Evolutionary conservation across 2,329 filamentous ascomycete species (phyloP), one percentile per base, ranked within the genome.

Genomic region (Phoma sp.): DNA sequence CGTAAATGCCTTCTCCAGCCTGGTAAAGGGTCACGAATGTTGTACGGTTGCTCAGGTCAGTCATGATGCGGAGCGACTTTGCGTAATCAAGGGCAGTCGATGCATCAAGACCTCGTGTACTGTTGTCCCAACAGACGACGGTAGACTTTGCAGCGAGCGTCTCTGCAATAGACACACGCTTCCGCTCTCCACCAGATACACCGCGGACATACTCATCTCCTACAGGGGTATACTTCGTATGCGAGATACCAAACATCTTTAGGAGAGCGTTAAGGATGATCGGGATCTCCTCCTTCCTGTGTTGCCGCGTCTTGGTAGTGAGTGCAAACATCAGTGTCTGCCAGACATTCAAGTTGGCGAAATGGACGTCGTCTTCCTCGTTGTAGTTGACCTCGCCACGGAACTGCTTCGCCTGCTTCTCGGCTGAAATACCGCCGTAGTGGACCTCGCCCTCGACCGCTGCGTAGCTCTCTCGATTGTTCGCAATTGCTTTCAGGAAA

Each of bases 81-180:
- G 87, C 88, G 63, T 91, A 93, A 66, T 93, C 90, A 4, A 93
- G 79, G 4, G 90, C 91, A 0, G 90, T 93, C 1, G 87, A 90
- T 1, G 89, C 87, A 68, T 95, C 90, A 0, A 93, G 78, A n/a
- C 91, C 91, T 40, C 90, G 81, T 0, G 90, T 93, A 12, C 85
- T 88, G 71, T 93, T 93, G 63, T 93, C 90, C 88, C 89, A 93
- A 58, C 87, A 88, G 28, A 90, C 85, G 1, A 93, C 87, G 1
- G 53, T 52, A 7, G 53, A 56, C 51, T 68, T 68, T 4, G 88
- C 88, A 4, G 89, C 87, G 18, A 93, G 76, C 0, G 88, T 90
- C 74, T 93, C 90, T 1, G 89, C 88, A 59, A 93, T 92, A 18
- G 86, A 62, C 46, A 74, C 90, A 67, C 90, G 87, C 72, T 93